Evolutionary conservation across 2,329 filamentous ascomycete genomes (phyloP), one percentile per base, ranked within the genome.

Genomic region (Phialocephala subalpina): DNA sequence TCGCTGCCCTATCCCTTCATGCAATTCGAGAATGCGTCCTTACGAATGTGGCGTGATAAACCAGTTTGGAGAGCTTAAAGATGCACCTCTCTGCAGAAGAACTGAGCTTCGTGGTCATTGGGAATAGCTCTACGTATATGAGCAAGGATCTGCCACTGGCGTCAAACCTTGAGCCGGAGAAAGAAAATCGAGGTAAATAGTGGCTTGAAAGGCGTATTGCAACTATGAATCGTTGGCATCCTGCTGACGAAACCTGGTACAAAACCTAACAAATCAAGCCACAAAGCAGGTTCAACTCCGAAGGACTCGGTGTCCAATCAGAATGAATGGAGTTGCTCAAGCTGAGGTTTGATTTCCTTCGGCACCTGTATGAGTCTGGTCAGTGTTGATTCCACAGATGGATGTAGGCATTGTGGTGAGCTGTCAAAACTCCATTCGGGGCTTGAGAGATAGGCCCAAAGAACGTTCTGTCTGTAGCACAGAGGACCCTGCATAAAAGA

Each of bases 401-500:
- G 9, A n/a, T 49, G n/a, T 11, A 49, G 45, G 45, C 8, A 12
- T 25, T 49, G 45, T 11, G 2, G 14, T 49, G 49, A 53, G 49
- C 14, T 53, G 16, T 29, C 49, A 29, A 29, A 5, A 14, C 27
- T 12, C 14, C 25, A 53, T 7, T 12, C 29, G 3, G 49, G 2
- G 27, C n/a, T 33, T 27, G 22, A 11, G 14, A 53, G 22, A 16
- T 18, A 18, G 25, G 29, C 22, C 18, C 49, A 27, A 53, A 2
- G 22, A 27, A 49, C 5, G 45, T 25, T 29, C 18, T 53, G 25
- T 6, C 25, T 22, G 52, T 64, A 29, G 20, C 56, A 64, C 57
- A 45, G 35, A 64, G 25, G 62, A 45, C 62, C 62, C 62, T 64
- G 62, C 62, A 64, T 60, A 38, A 60, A 56, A 55, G 29, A 27